Conservation (phyloP, 345 rosid genomes). For the Toxicodendron radicans region DNA sequence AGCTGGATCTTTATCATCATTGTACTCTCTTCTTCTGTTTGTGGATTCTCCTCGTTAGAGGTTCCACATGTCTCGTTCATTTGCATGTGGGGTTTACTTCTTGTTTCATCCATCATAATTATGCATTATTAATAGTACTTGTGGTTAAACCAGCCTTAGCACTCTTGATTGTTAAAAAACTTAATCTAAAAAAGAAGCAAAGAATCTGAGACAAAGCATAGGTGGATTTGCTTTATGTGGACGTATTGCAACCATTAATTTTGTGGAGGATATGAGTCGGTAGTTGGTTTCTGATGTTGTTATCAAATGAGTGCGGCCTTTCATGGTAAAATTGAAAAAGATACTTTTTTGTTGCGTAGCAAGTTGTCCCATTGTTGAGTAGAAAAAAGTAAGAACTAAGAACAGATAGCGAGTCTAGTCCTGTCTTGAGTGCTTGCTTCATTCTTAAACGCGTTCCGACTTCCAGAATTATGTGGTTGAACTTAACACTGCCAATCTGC, state of each 20-base stretch:
- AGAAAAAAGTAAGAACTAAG: neutral
- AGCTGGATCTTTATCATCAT: conserved; percentile 18
- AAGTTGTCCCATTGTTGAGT: no score
- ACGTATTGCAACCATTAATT: neutral
- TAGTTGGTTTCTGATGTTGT: neutral
- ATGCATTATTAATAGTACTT: neutral
- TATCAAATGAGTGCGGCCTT: neutral
- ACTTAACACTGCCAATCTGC: no score
- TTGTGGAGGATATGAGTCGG: neutral
- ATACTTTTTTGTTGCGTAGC: neutral
- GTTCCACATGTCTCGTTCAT: conserved; percentile 21
- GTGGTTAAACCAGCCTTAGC: conserved; percentile 3
- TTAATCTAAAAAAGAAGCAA: neutral
- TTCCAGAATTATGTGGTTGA: no score
- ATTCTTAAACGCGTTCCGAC: no score
- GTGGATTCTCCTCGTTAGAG: conserved; percentile 16
- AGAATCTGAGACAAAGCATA: neutral
- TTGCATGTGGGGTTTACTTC: conserved; percentile 9
- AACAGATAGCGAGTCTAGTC: neutral
- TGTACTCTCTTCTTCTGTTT: conserved; percentile 21
- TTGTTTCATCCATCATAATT: neutral
- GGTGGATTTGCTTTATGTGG: neutral
- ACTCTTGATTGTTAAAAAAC: neutral
- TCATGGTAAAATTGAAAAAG: neutral
- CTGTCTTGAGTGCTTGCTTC: neutral